Conservation (phyloP, 169 alveolate species). For the Eimeria brunetti region DNA sequence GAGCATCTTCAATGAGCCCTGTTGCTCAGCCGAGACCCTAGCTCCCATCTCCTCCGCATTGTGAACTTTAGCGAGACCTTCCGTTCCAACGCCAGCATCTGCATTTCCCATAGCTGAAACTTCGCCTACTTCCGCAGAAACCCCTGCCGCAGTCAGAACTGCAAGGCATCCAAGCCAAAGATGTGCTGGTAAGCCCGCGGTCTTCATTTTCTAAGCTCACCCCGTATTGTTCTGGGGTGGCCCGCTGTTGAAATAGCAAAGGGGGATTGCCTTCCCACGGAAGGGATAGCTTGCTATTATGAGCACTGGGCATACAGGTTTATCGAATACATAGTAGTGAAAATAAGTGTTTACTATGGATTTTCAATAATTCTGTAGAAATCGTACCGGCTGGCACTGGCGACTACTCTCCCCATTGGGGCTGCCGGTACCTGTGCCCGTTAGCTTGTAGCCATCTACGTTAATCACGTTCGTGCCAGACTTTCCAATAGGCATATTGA, state of each 20-base stretch:
- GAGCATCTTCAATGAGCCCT: not conserved
- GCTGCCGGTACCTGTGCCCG: not conserved
- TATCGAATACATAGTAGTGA: not conserved
- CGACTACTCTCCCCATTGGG: not conserved
- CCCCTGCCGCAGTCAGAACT: not conserved
- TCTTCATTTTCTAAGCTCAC: not conserved
- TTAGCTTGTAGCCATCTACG: not conserved
- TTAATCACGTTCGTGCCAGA: not conserved
- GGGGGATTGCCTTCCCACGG: not conserved
- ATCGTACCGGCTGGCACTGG: not conserved
- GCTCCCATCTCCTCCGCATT: not conserved
- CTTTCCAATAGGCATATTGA: not conserved
- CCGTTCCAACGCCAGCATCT: not conserved
- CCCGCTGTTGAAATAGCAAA: not conserved
- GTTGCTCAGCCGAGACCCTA: not conserved
- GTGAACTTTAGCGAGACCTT: not conserved
- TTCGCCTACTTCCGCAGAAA: not conserved
- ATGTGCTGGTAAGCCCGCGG: not conserved
- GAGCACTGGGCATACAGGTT: not conserved
- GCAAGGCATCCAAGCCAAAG: not conserved
- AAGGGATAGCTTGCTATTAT: not conserved
- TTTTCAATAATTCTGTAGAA: not conserved
- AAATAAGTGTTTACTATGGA: not conserved
- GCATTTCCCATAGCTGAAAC: not conserved
- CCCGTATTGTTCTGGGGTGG: not conserved